Percentiles rank a stretch among this genome's conserved stretches.
phyloP scores from a whole-genome alignment of 1,284 basidiomycete genomes.

The Marasmius tenuissimus region DNA sequence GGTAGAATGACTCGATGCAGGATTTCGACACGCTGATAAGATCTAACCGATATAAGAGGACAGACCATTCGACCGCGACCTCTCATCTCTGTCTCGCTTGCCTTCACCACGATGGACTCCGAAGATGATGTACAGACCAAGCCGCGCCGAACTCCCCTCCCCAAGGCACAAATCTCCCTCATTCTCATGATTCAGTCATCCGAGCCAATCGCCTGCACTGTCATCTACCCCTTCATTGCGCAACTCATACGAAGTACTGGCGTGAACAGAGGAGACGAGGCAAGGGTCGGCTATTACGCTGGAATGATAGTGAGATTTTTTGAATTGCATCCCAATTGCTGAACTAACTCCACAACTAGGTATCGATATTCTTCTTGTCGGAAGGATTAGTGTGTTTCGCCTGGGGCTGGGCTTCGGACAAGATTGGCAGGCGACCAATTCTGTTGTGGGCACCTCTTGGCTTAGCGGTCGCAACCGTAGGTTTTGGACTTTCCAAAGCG shows the following conservation, averaged over 20 bases:
- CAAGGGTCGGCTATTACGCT: slow-evolving; percentile 62
- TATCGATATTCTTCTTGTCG: slow-evolving; percentile 35
- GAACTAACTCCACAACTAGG: slow-evolving; percentile 18
- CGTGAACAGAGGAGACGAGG: slow-evolving; percentile 66
- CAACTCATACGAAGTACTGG: slow-evolving; percentile 64
- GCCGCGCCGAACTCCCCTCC: background rate
- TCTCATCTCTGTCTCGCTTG: background rate
- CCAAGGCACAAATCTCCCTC: background rate
- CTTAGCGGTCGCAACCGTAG: slow-evolving; percentile 30
- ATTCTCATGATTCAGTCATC: background rate
- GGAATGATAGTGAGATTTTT: background rate
- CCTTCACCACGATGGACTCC: background rate
- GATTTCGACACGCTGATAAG: background rate
- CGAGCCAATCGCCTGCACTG: background rate
- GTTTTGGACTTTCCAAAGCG: slow-evolving; percentile 34
- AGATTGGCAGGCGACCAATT: slow-evolving; percentile 34
- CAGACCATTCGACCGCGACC: background rate
- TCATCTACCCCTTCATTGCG: background rate
- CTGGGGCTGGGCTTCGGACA: slow-evolving; percentile 39
- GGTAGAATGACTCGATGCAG: background rate
- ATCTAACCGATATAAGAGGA: background rate
- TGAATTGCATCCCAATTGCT: background rate
- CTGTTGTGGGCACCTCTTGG: slow-evolving; percentile 37
- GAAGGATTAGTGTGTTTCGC: slow-evolving; percentile 35
- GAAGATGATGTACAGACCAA: background rate